Evolutionary conservation across 768 basidiomycete genomes (phyloP), one percentile per base, ranked within the genome.

Genomic region (Lactifluus piperatus): DNA sequence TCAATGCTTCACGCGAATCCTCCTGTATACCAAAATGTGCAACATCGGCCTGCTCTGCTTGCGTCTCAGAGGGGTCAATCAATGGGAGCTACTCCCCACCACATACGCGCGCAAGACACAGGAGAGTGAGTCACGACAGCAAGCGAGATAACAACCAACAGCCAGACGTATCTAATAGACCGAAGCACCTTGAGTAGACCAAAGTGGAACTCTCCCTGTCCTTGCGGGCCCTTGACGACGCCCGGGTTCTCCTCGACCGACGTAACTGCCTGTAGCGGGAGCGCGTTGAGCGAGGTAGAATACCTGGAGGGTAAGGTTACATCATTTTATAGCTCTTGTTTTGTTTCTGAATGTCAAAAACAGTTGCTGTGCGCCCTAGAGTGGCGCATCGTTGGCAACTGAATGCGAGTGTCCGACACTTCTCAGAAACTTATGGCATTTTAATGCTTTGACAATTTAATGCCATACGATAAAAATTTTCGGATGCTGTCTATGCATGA

Each of bases 201-300:
- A 62, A 84, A 77, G 65, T 84, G 82, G 72, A 81, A 83, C 51
- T 85, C 81, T 8, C 84, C 84, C 62, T 75, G 73, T 5, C 79
- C 81, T 10, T 68, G 69, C n/a, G 73, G 54, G 4, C 81, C 81
- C 2, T 65, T 43, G 7, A 71, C 64, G 3, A 70, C 71, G 16
- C 74, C 74, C 46, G 68, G 66, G 64, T 82, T 85, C 8, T 72
- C 68, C 27, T 73, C 63, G 1, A 74, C 68, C 7, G 66, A 65
- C 2, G 77, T 77, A 18, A 83, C 83, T 4, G 73, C 66, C 50
- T 68, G 60, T 7, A 84, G 74, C n/a, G 0, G 69, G 67, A 6
- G 55, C 37, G 4, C 58, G 73, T 79, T 74, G 11, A 62, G 65
- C 0, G 84, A 85, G n/a, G 65, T 81, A 83, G 45, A 77, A 76